These are phyloP conservation scores for Phytophthora pistaciae DNA, from an alignment of 352 stramenopile species.

Conservation along the genomic window DNA sequence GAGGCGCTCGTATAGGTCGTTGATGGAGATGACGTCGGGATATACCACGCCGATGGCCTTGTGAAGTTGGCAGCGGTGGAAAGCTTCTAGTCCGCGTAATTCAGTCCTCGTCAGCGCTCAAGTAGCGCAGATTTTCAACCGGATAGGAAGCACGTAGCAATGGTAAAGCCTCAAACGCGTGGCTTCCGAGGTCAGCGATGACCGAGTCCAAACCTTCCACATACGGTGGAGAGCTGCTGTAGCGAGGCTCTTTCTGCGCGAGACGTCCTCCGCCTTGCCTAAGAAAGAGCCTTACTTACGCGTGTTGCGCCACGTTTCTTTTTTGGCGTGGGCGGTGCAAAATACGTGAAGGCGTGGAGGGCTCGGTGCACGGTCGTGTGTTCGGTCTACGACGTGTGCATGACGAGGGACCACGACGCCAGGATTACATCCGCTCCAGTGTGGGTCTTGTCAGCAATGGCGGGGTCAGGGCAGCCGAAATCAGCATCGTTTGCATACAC, in stretches of 20 bases:
- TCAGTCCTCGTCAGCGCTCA: conserved; percentile 1
- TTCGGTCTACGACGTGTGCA: conserved; percentile 19
- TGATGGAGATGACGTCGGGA: conserved; percentile 1
- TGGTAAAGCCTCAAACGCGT: conserved; percentile 18
- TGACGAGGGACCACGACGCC: conserved; percentile 3
- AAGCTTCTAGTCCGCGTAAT: background rate
- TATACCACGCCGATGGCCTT: conserved; percentile 7
- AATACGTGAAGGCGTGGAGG: background rate
- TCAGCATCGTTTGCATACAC: conserved; percentile 10
- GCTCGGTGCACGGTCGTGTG: background rate
- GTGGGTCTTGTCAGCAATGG: background rate
- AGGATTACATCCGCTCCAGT: conserved; percentile 1
- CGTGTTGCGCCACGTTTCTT: conserved; percentile 11
- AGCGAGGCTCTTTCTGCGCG: conserved; percentile 13
- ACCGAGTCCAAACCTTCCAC: conserved; percentile 21
- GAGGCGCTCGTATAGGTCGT: conserved; percentile 17
- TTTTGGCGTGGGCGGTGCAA: background rate
- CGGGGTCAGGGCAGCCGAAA: background rate
- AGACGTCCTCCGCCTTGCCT: conserved; percentile 9
- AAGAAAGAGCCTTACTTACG: conserved; percentile 13
- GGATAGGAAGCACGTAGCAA: conserved; percentile 10
- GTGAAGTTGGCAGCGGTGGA: conserved; percentile 10
- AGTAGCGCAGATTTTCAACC: background rate
- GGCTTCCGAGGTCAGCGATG: background rate
- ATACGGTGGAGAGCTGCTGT: conserved; percentile 15